Evolutionary conservation across 106 monocot species (phyloP).

Genomic region (Ottelia alismoides): DNA sequence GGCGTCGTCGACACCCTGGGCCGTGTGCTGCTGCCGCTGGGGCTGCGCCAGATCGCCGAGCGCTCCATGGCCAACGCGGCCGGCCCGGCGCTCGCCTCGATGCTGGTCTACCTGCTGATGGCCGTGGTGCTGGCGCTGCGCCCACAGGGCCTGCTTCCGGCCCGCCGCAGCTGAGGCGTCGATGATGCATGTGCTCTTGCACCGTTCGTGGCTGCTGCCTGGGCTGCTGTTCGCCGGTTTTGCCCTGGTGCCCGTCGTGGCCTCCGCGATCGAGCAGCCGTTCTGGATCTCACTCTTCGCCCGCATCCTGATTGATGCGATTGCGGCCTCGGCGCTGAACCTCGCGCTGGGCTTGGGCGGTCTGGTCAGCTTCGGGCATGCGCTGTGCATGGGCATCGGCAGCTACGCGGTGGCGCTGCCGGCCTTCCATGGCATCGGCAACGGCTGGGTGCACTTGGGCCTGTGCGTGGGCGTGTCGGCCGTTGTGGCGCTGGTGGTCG

Average conservation of each 20-base stretch:
- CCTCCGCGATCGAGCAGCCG: no score
- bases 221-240: background rate
- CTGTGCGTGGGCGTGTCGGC: background rate
- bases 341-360: background rate
- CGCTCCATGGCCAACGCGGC: background rate
- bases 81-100: background rate
- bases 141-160: background rate
- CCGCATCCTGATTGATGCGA: background rate
- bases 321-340: background rate
- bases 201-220: background rate
- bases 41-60: background rate
- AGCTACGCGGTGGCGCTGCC: background rate
- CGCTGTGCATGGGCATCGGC: background rate
- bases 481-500: background rate
- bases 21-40: background rate
- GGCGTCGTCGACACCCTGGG: background rate
- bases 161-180: background rate
- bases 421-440: no score
- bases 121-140: background rate
- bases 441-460: background rate
- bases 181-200: no score
- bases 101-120: background rate
- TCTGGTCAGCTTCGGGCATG: background rate
- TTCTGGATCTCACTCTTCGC: background rate
- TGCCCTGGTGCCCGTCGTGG: background rate